Conservation (phyloP, 2,329 filamentous ascomycete species). For the Xylaria sp. region DNA sequence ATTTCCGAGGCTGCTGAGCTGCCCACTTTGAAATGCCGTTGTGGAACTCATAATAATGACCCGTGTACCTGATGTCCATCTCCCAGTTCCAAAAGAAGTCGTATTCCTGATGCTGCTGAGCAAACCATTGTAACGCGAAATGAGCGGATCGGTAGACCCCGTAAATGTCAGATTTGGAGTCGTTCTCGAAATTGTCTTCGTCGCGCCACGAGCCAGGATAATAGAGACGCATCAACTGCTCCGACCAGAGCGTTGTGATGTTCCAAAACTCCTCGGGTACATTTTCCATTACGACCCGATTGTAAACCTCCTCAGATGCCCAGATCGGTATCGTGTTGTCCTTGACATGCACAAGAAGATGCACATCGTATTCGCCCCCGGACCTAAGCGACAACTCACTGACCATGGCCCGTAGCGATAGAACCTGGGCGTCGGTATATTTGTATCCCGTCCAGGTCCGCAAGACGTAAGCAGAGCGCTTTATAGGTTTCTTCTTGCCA, state of each 20-base stretch:
- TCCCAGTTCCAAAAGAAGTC: slow-evolving; percentile 54
- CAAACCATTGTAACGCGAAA: slow-evolving; percentile 50
- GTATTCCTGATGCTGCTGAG: slow-evolving; percentile 48
- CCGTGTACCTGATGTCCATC: slow-evolving; percentile 49
- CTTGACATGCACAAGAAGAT: slow-evolving; percentile 49
- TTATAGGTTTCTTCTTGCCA: slow-evolving; percentile 25
- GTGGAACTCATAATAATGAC: slow-evolving; percentile 59
- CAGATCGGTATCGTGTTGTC: slow-evolving; percentile 46
- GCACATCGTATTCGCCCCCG: slow-evolving; percentile 67
- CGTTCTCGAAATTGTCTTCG: slow-evolving; percentile 48
- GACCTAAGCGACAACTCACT: slow-evolving; percentile 66
- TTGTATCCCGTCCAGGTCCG: slow-evolving; percentile 68
- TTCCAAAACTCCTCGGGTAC: slow-evolving; percentile 67
- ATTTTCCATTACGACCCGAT: slow-evolving; percentile 59
- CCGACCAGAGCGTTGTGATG: slow-evolving; percentile 70
- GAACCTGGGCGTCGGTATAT: slow-evolving; percentile 65
- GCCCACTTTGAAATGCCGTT: slow-evolving; percentile 57
- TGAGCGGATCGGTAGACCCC: slow-evolving; percentile 55
- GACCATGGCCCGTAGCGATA: slow-evolving; percentile 67
- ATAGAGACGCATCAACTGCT: slow-evolving; percentile 66
- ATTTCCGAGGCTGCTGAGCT: slow-evolving; percentile 59
- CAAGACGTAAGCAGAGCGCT: slow-evolving; percentile 64
- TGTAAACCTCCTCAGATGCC: slow-evolving; percentile 37
- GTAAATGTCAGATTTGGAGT: slow-evolving; percentile 49
- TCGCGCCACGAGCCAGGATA: slow-evolving; percentile 63